A percentile compares a stretch with the other conserved stretches of the same genome.
Conservation (phyloP, 805 yeast genomes). For the Candida ortonii region DNA sequence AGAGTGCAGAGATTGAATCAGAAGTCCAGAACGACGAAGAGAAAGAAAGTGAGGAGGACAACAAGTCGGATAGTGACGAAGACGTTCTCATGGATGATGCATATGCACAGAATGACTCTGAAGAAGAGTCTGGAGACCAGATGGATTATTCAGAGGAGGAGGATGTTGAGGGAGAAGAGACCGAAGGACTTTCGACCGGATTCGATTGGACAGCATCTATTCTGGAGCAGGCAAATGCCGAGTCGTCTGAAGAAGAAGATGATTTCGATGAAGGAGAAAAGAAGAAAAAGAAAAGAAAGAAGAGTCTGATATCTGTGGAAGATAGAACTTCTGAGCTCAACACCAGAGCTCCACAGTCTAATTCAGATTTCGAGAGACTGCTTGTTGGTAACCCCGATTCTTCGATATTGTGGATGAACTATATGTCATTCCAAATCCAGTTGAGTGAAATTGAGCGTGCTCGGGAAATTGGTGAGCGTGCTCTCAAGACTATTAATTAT, state of each 20-base stretch:
- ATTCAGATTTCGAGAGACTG: constrained; percentile 86
- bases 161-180: constrained; percentile 28
- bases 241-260: constrained; percentile 51
- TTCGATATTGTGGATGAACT: constrained; percentile 94
- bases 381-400: constrained; percentile 91
- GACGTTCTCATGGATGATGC: constrained; percentile 35
- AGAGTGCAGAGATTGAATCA: constrained; percentile 30
- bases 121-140: constrained; percentile 18
- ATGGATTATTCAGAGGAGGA: constrained; percentile 23
- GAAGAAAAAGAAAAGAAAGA: constrained; percentile 43
- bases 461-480: constrained; percentile 88
- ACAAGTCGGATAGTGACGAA: constrained; percentile 27
- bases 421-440: constrained; percentile 96
- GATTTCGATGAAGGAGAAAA: constrained; percentile 41
- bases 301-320: constrained; percentile 44
- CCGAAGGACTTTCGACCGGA: constrained; percentile 73
- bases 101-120: constrained; percentile 17
- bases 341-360: constrained; percentile 87
- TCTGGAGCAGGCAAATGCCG: constrained; percentile 72
- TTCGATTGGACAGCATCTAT: constrained; percentile 96
- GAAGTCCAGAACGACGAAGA: constrained; percentile 19
- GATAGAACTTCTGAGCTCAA: constrained; percentile 85
- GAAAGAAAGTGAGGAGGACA: constrained; percentile 21
- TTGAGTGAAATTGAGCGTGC: constrained; percentile 93
- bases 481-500: constrained; percentile 82